phyloP scores from a whole-genome alignment of 1,139 yeast genomes.

The Yamadazyma membranifaciens region DNA sequence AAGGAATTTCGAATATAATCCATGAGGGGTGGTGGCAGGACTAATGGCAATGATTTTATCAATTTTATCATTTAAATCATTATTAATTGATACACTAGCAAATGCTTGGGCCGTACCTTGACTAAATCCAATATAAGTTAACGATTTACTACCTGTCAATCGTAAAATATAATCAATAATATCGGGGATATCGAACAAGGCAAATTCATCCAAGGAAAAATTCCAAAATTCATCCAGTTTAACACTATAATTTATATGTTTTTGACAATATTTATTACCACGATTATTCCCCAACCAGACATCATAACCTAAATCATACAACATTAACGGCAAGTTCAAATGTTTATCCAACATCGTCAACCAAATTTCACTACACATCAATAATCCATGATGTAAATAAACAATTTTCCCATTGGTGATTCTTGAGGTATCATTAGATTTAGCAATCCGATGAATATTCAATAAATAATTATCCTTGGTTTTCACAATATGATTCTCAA shows the following conservation, averaged over 20 bases:
- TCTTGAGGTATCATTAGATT: slow-evolving; percentile 3
- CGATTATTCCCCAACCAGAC: slow-evolving; percentile 93
- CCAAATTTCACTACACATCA: slow-evolving; percentile 93
- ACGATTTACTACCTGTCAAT: slow-evolving; percentile 24
- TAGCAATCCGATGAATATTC: slow-evolving; percentile 30
- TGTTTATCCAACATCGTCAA: slow-evolving; percentile 63
- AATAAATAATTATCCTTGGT: slow-evolving; percentile 40
- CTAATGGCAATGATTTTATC: slow-evolving; percentile 77
- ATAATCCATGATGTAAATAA: slow-evolving; percentile 85
- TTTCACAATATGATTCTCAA: slow-evolving; percentile 39
- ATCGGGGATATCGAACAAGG: slow-evolving; percentile 46
- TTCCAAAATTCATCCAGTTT: slow-evolving; percentile 40
- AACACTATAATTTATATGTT: slow-evolving; percentile 41
- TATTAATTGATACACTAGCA: slow-evolving; percentile 73
- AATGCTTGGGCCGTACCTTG: slow-evolving; percentile 94
- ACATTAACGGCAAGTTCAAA: slow-evolving; percentile 68
- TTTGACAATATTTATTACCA: slow-evolving; percentile 79
- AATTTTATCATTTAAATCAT: slow-evolving; percentile 65
- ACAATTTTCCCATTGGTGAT: slow-evolving; percentile 47
- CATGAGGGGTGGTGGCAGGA: slow-evolving; percentile 94
- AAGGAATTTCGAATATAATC: slow-evolving; percentile 70
- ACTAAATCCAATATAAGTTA: slow-evolving; percentile 79
- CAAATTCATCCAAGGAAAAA: slow-evolving; percentile 48
- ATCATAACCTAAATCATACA: slow-evolving; percentile 80
- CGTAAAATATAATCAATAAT: slow-evolving; percentile 38